Evolutionary conservation across 2,329 filamentous ascomycete species (phyloP), one percentile per base, ranked within the genome.

Genomic region (Botrytis squamosa): DNA sequence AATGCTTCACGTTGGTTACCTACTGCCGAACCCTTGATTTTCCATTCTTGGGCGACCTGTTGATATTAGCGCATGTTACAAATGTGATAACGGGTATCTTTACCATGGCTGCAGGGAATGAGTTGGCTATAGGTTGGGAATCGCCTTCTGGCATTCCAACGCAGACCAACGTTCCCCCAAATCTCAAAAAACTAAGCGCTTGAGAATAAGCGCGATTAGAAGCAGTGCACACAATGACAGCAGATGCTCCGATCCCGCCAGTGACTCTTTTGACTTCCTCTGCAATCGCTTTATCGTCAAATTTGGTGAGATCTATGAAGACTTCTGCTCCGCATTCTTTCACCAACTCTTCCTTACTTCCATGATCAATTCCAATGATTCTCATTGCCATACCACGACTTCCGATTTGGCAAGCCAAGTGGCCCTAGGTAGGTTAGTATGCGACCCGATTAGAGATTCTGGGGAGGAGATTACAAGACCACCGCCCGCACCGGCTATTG

Each of bases 291-390:
- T 86, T 84, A 64, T 86, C 84, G 72, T 85, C 83, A 55, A 77
- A 85, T 73, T 85, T 83, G 44, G 88, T 88, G 74, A 92, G 84
- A 75, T 91, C 88, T 74, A 92, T 83, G 81, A 92, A 92, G 76
- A 88, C 86, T 79, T 92, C 90, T 0, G 90, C 90, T 14, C 90
- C 90, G n/a, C 85, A 89, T 0, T 87, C 84, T 66, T 85, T 85
- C 16, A 88, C 85, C 3, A 92, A 79, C 20, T 86, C 77, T 77
- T 88, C 87, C 80, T 92, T 92, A 77, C 84, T 86, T 64, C 86
- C 87, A 76, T 88, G 85, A 79, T 92, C 91, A 79, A 92, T 86
- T 40, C 89, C 90, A 73, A 92, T 89, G 52, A 91, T 88, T 63
- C 90, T 85, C 75, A 89, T 84, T 18, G 88, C 89, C 84, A 92